These are phyloP conservation scores for Camellia sinensis DNA, from an alignment of 148 eudicot species.

Conservation along the genomic window DNA sequence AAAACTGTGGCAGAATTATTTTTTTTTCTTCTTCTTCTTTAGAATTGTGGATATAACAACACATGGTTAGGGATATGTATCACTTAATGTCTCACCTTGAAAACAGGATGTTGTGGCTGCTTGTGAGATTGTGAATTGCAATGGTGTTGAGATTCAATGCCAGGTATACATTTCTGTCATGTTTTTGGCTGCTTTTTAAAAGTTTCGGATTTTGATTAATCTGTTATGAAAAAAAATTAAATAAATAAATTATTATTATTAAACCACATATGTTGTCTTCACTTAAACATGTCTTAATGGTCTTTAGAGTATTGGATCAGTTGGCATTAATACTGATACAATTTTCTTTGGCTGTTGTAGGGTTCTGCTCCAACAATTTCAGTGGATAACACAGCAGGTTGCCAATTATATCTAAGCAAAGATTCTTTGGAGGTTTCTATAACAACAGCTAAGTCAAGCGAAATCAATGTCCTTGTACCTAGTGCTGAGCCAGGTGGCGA, in stretches of 20 bases:
- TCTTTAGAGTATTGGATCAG: not conserved
- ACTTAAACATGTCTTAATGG: not conserved
- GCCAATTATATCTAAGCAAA: conserved; percentile 91
- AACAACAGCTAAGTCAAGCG: conserved; percentile 96
- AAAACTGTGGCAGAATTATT: not conserved
- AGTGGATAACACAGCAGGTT: conserved; percentile 87
- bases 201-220: not conserved
- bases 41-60: not conserved
- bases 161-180: conserved; percentile 49
- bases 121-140: conserved; percentile 95
- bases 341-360: conserved; percentile 33
- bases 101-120: conserved; percentile 97
- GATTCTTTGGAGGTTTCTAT: conserved; percentile 75
- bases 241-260: not conserved
- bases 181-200: not conserved
- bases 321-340: not conserved
- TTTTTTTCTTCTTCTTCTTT: not conserved
- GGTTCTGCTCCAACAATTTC: conserved; percentile 97
- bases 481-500: conserved; percentile 67
- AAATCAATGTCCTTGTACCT: conserved; percentile 87
- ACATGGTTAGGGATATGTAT: conserved; percentile 5
- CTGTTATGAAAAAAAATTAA: not conserved
- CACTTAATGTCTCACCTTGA: conserved; percentile 17
- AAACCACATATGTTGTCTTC: not conserved
- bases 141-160: conserved; percentile 85